Evolutionary conservation across 129 eudicot species (phyloP), one percentile per base, ranked within the genome.

Genomic region (Escallonia herrerae): DNA sequence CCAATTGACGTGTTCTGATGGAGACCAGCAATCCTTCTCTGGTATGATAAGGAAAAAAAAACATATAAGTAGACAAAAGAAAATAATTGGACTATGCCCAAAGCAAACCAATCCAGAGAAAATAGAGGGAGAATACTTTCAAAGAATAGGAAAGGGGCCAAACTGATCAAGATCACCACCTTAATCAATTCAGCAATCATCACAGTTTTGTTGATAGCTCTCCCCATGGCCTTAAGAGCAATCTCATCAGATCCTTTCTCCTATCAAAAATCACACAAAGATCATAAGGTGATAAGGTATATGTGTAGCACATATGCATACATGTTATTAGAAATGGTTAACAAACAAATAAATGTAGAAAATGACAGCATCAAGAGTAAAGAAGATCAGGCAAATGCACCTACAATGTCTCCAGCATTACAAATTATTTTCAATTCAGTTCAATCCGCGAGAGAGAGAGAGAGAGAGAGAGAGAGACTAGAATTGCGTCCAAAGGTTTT

Each of bases 171-270:
- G 54, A 40, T 41, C 53, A 37, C 42, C 12, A 79, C 83, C 83
- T 79, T 79, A 47, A 79, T 79, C 52, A 79, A 69, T 66, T 79
- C 83, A 0, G 77, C 79, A 46, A 79, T 79, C 80, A 70, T 79
- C 47, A 79, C 83, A 70, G 83, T 79, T 79, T 79, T 79, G 69
- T 72, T 79, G 7, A 79, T 79, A 15, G 83, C 83, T 65, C 83
- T 79, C 40, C 83, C 83, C 83, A 79, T 79, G 10, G 80, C 83
- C 68, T 79, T 79, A 22, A 79, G 73, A 66, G 68, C 75, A 69
- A 79, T 74, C 60, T 79, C 83, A 42, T 70, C 72, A 53, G 83
- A 65, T 56, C 80, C 83, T 66, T 79, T 79, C 70, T 79, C 83
- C 83, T 79, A 38, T 4, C 42, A 53, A 15, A 59, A 53, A 0